Evolutionary conservation across 805 yeast species (phyloP).

Genomic region (Blastobotrys muscicola): DNA sequence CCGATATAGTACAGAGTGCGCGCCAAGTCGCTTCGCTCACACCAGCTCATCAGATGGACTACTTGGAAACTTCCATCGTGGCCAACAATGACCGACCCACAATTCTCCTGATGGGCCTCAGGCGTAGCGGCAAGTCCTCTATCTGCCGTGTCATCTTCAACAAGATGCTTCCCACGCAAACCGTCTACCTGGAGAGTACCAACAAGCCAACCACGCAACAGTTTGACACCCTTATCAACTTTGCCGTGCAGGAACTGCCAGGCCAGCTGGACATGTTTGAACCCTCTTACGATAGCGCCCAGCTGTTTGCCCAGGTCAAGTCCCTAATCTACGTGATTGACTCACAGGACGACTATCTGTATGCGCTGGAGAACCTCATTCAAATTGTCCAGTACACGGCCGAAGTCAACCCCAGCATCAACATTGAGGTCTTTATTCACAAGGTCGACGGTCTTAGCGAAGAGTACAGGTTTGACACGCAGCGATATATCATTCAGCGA

Average conservation of each 20-base stretch:
- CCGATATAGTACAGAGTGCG: too few relatives aligned
- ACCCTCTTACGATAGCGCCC: conserved; percentile 58
- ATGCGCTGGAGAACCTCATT: conserved; percentile 81
- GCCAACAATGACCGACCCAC: conserved; percentile 41
- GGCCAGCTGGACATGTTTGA: conserved; percentile 88
- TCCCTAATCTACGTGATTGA: conserved; percentile 92
- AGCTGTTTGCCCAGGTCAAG: conserved; percentile 71
- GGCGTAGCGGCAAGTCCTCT: conserved; percentile 80
- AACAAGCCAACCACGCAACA: conserved; percentile 80
- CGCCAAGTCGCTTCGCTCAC: too few relatives aligned
- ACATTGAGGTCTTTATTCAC: conserved; percentile 88
- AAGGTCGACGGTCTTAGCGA: conserved; percentile 93
- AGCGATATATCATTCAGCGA: conserved; percentile 91
- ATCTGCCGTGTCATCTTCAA: conserved; percentile 94
- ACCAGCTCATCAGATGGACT: conserved; percentile 1
- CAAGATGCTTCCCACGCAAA: conserved; percentile 91
- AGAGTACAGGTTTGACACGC: conserved; percentile 89
- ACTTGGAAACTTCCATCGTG: conserved; percentile 12
- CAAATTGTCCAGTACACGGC: conserved; percentile 83
- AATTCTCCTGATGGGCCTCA: conserved; percentile 76
- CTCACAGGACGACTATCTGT: conserved; percentile 88
- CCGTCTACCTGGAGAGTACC: conserved; percentile 82
- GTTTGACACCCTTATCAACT: conserved; percentile 72
- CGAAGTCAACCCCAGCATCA: conserved; percentile 71
- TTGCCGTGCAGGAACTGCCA: conserved; percentile 88